A percentile compares a stretch with the other conserved stretches of the same genome.
phyloP scores from a whole-genome alignment of 495 filamentous ascomycete species.

The Peziza echinospora region DNA sequence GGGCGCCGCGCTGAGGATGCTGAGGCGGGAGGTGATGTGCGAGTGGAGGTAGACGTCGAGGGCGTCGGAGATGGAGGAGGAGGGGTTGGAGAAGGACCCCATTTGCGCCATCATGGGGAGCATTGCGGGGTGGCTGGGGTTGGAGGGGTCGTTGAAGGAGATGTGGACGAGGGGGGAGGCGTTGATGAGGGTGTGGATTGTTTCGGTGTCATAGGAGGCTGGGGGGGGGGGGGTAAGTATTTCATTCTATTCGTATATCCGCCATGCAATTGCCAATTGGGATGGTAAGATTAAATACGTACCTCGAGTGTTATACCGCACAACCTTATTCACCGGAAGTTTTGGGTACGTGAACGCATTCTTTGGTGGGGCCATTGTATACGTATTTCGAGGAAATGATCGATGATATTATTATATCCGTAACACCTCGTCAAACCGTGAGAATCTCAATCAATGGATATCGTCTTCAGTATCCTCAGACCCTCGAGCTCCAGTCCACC shows the following conservation, averaged over 20 bases:
- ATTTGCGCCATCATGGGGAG: constrained; percentile 81
- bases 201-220: constrained; percentile 54
- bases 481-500: no score
- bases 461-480: no score
- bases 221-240: constrained; percentile 4
- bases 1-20: constrained; percentile 36
- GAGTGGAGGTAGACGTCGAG: constrained; percentile 75
- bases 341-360: constrained; percentile 57
- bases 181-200: constrained; percentile 69
- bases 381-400: no score
- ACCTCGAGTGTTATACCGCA: constrained; percentile 49
- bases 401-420: no score
- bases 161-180: constrained; percentile 56
- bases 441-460: no score
- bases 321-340: constrained; percentile 44
- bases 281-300: constrained; percentile 3
- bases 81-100: constrained; percentile 45
- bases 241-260: constrained; percentile 4
- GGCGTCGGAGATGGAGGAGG: constrained; percentile 37
- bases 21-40: constrained; percentile 60
- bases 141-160: constrained; percentile 43
- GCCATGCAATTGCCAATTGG: neutral
- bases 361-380: no score
- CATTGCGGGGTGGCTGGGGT: constrained; percentile 45
- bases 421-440: no score